These are phyloP conservation scores for Polychaeton citri DNA, from an alignment of 2,329 filamentous ascomycete genomes.

Conservation along the genomic window DNA sequence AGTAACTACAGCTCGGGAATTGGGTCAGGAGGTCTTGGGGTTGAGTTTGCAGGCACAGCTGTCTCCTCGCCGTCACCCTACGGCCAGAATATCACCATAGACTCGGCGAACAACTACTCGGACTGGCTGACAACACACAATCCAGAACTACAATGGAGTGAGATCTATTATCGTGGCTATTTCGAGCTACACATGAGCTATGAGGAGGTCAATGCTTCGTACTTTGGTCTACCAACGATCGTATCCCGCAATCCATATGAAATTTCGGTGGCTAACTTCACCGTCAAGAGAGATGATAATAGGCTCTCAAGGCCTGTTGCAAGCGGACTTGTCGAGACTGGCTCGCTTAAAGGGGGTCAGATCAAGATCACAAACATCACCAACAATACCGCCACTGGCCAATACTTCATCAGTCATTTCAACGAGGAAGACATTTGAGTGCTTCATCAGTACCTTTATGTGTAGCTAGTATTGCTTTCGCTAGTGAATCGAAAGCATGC, in stretches of 20 bases:
- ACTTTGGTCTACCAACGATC: slow-evolving; percentile 51
- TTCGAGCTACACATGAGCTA: slow-evolving; percentile 49
- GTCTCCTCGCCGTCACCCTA: slow-evolving; percentile 47
- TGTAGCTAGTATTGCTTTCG: no score
- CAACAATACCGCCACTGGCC: slow-evolving; percentile 21
- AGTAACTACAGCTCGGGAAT: slow-evolving; percentile 24
- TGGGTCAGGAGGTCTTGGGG: slow-evolving; percentile 30
- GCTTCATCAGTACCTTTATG: no score
- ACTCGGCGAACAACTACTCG: slow-evolving; percentile 35
- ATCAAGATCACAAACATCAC: slow-evolving; percentile 23
- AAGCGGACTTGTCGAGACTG: slow-evolving; percentile 40
- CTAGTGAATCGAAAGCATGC: no score
- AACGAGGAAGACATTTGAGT: slow-evolving; percentile 8
- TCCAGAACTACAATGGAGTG: slow-evolving; percentile 57
- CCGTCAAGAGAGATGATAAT: slow-evolving; percentile 49
- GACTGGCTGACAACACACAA: slow-evolving; percentile 37
- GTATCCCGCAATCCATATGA: slow-evolving; percentile 49
- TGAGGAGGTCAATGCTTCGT: slow-evolving; percentile 47
- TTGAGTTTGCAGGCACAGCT: slow-evolving; percentile 49
- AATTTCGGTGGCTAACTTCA: slow-evolving; percentile 56
- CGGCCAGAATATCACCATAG: slow-evolving; percentile 46
- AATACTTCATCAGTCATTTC: slow-evolving; percentile 12
- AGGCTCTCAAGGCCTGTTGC: slow-evolving; percentile 38
- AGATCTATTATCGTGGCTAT: slow-evolving; percentile 62
- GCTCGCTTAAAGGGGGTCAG: slow-evolving; percentile 39